A percentile compares a stretch with the other conserved stretches of the same genome.
phyloP scores from a whole-genome alignment of 1,284 basidiomycete species.

The Amylostereum areolatum region DNA sequence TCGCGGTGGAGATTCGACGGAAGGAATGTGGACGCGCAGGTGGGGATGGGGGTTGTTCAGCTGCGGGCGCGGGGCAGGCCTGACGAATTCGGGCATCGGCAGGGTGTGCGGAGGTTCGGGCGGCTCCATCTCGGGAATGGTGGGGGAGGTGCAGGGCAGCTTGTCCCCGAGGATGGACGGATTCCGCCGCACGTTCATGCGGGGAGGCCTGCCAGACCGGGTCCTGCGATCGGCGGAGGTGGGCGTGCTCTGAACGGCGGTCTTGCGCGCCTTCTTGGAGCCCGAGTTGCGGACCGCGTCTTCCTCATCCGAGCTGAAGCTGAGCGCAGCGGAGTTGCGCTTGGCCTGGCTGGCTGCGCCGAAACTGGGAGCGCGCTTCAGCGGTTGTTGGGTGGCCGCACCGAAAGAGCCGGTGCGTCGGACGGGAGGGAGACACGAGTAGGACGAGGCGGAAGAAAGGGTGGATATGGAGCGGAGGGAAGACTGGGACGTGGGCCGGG shows the following conservation, averaged over 20 bases:
- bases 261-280: constrained; percentile 45
- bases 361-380: constrained; percentile 37
- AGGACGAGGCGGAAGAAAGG: constrained; percentile 27
- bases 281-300: constrained; percentile 54
- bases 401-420: constrained; percentile 29
- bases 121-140: not conserved
- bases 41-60: constrained; percentile 2
- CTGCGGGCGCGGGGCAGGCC: constrained; percentile 6
- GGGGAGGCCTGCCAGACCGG: too few species aligned
- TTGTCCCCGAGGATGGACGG: constrained; percentile 50
- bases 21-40: constrained; percentile 10
- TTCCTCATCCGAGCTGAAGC: constrained; percentile 62
- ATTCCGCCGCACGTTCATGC: constrained; percentile 46
- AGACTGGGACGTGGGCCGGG: constrained; percentile 26
- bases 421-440: constrained; percentile 18
- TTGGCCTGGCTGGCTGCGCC: too few species aligned
- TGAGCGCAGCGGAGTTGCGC: too few species aligned
- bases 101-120: not conserved
- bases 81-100: constrained; percentile 9
- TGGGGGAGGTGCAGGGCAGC: constrained; percentile 19
- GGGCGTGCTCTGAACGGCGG: constrained; percentile 41
- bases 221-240: too few species aligned
- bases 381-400: constrained; percentile 21
- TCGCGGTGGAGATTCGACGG: constrained; percentile 7
- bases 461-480: constrained; percentile 30